phyloP scores from a whole-genome alignment of 2,329 filamentous ascomycete genomes.

The Conoideocrella luteorostrata region DNA sequence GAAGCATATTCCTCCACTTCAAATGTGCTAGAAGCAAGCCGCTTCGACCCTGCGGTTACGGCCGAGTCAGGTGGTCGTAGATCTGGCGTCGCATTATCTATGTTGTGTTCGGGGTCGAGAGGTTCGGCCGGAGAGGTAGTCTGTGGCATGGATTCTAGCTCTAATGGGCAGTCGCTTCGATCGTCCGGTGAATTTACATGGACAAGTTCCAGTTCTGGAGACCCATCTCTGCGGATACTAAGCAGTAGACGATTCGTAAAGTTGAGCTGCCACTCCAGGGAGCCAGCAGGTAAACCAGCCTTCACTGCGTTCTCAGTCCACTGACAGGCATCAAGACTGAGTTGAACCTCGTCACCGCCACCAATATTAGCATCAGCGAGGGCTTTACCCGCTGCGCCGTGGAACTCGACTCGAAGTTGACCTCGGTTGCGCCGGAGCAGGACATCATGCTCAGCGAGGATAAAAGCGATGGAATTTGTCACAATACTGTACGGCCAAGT shows the following conservation, averaged over 20 bases:
- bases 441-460: constrained; percentile 80
- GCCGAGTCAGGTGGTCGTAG: constrained; percentile 5
- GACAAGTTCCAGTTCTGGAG: constrained; percentile 41
- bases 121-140: background rate
- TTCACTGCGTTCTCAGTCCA: constrained; percentile 53
- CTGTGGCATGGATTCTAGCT: background rate
- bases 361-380: constrained; percentile 62
- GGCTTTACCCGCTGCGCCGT: constrained; percentile 61
- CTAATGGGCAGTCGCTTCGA: constrained; percentile 11
- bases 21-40: constrained; percentile 26
- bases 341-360: constrained; percentile 68
- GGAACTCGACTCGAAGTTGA: constrained; percentile 74
- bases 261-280: constrained; percentile 53
- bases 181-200: constrained; percentile 37
- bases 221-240: constrained; percentile 35
- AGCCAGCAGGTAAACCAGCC: constrained; percentile 41
- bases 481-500: constrained; percentile 88
- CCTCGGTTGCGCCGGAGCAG: constrained; percentile 70
- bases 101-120: background rate
- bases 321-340: constrained; percentile 62
- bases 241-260: constrained; percentile 46
- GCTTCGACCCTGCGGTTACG: constrained; percentile 27
- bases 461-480: constrained; percentile 65
- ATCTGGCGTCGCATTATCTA: constrained; percentile 6
- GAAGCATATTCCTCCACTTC: constrained; percentile 59